A percentile compares a stretch with the other conserved stretches of the same genome.
These are phyloP conservation scores for Escallonia rubra DNA, from an alignment of 129 eudicot genomes.

Conservation along the genomic window DNA sequence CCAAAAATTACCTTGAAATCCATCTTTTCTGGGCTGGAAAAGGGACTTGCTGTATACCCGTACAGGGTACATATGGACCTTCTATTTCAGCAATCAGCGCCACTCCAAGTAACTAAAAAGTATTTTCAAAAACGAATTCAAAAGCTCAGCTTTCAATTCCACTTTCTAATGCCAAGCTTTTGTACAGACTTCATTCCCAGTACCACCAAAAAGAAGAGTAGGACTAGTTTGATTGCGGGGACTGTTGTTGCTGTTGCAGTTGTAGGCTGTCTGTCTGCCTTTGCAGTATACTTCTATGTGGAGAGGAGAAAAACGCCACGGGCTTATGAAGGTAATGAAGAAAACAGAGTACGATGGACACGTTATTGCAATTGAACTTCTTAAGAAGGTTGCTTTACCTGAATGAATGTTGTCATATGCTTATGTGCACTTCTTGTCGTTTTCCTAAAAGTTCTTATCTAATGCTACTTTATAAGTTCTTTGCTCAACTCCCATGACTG, in stretches of 20 bases:
- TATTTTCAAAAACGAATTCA: not conserved
- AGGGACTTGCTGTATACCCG: constrained; percentile 88
- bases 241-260: constrained; percentile 44
- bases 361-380: no score
- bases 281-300: constrained; percentile 29
- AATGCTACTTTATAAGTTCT: no score
- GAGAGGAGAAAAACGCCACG: constrained; percentile 39
- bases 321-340: constrained; percentile 63
- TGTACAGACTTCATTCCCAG: constrained; percentile 51
- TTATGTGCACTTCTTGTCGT: no score
- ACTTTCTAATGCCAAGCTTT: not conserved
- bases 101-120: constrained; percentile 49
- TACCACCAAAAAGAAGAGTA: constrained; percentile 22
- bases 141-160: constrained; percentile 8
- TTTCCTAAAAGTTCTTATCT: no score
- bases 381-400: no score
- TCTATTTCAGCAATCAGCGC: constrained; percentile 80
- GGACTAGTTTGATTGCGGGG: constrained; percentile 58
- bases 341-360: not conserved
- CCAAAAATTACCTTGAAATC: constrained; percentile 66
- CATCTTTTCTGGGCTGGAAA: constrained; percentile 96
- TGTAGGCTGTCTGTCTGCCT: constrained; percentile 27
- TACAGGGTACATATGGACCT: constrained; percentile 75
- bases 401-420: no score
- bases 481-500: no score